phyloP scores from a whole-genome alignment of 179 eudicot genomes.

The Amaranthus tricolor region DNA sequence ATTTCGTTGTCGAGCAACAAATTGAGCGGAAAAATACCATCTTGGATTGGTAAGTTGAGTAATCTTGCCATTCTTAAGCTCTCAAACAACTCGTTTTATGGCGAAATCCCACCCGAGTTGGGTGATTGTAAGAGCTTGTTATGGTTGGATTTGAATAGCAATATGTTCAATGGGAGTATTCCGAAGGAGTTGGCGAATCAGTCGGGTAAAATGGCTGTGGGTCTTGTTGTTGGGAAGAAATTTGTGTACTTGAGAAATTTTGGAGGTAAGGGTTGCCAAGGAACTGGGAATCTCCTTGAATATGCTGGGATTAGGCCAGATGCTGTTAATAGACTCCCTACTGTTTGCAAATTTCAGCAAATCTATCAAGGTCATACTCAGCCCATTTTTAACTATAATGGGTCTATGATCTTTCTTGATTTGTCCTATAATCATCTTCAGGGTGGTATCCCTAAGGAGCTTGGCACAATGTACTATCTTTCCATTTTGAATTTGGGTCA shows the following conservation, averaged over 20 bases:
- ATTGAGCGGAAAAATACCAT: constrained; percentile 67
- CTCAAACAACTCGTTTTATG: constrained; percentile 68
- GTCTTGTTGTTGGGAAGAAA: constrained; percentile 62
- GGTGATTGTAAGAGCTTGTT: constrained; percentile 82
- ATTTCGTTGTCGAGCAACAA: constrained; percentile 81
- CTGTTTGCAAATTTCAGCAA: constrained; percentile 64
- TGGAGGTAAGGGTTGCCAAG: constrained; percentile 75
- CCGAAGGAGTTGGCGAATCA: constrained; percentile 72
- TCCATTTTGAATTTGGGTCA: constrained; percentile 73
- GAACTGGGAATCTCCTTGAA: constrained; percentile 89
- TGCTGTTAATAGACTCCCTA: constrained; percentile 52
- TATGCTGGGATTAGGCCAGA: constrained; percentile 68
- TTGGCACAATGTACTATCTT: constrained; percentile 72
- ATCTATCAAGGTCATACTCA: constrained; percentile 63
- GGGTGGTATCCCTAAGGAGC: constrained; percentile 83
- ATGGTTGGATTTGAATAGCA: constrained; percentile 89
- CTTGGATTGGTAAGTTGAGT: constrained; percentile 61
- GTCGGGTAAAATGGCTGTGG: constrained; percentile 67
- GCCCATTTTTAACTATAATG: constrained; percentile 78
- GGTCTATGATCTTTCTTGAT: constrained; percentile 88
- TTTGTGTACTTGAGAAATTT: constrained; percentile 73
- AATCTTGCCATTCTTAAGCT: constrained; percentile 83
- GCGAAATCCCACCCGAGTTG: constrained; percentile 70
- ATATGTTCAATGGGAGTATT: constrained; percentile 61
- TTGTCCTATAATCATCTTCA: constrained; percentile 64